Percentiles rank a stretch among this genome's conserved stretches.
These are phyloP conservation scores for maize (Zea mays) DNA, from an alignment of 176 grass and related monocot species.

Conservation along the genomic window Zm-B73-REFERENCE-NAM-5.0 NC_050096.1:62075001-62075500, in stretches of 20 bases:
- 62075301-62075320: not conserved
- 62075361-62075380: too few species aligned
- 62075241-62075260: not conserved
- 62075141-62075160: not conserved
- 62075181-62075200: not conserved
- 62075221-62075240: not conserved
- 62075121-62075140: not conserved
- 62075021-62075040: constrained; percentile 78
- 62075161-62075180: constrained; percentile 1
- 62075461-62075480: too few species aligned
- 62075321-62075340: not conserved
- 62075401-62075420: too few species aligned
- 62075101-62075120: constrained; percentile 52
- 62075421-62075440: too few species aligned
- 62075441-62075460: too few species aligned
- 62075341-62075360: not conserved
- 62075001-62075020: constrained; percentile 64
- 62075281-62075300: not conserved
- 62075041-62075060: constrained; percentile 78
- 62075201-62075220: not conserved
- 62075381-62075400: too few species aligned
- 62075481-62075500: too few species aligned
- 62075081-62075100: constrained; percentile 92
- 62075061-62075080: constrained; percentile 71
- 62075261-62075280: not conserved